phyloP scores from a whole-genome alignment of 805 yeast species.

The Starmerella vitae region DNA sequence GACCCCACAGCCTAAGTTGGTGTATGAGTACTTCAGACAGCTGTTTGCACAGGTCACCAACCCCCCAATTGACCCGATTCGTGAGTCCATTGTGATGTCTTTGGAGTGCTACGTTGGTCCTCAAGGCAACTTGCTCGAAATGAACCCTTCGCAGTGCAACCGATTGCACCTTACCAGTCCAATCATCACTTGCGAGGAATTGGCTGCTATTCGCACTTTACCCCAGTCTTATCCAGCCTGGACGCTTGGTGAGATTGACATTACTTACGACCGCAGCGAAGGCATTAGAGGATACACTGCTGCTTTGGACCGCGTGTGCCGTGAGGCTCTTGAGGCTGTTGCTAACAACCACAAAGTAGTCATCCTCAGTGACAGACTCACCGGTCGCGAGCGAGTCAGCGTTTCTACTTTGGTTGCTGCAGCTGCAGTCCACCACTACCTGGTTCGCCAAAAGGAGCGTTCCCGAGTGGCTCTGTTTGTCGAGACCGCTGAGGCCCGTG shows the following conservation, averaged over 20 bases:
- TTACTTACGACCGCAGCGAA: constrained; percentile 69
- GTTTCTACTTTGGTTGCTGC: constrained; percentile 82
- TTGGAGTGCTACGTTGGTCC: constrained; percentile 95
- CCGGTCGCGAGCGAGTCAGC: constrained; percentile 53
- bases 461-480: constrained; percentile 83
- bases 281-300: constrained; percentile 77
- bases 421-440: constrained; percentile 94
- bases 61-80: constrained; percentile 96
- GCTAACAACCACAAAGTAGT: constrained; percentile 60
- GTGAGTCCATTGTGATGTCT: constrained; percentile 94
- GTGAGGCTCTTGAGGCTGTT: constrained; percentile 75
- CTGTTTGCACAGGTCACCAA: constrained; percentile 96
- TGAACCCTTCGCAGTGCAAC: constrained; percentile 85
- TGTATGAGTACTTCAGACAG: constrained; percentile 90
- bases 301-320: constrained; percentile 76
- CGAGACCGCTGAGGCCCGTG: constrained; percentile 95
- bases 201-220: constrained; percentile 60
- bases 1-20: constrained; percentile 78
- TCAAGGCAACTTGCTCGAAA: constrained; percentile 90
- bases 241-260: constrained; percentile 72
- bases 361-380: constrained; percentile 57
- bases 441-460: constrained; percentile 90
- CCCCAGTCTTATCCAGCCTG: constrained; percentile 69
- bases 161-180: constrained; percentile 75
- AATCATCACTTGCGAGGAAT: constrained; percentile 57